Base-by-base conservation (phyloP, 2,329 filamentous ascomycete species). In the Gremmenia infestans region DNA sequence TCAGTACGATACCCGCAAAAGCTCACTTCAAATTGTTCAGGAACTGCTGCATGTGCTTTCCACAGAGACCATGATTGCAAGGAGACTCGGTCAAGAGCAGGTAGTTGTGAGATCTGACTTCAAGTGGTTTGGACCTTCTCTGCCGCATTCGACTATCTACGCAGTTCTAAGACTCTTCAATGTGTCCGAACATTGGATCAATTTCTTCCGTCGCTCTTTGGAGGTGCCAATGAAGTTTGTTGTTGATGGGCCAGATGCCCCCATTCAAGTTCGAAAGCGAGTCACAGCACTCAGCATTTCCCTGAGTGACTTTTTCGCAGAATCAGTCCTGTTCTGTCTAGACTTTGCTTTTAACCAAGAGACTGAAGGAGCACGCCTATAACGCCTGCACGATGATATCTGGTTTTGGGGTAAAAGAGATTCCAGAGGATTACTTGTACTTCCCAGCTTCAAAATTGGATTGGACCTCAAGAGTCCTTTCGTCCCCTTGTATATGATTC, bases 371-470 rank as follows among this genome's bases (percentile, higher is more conserved):
- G 71, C 72, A 1, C 72, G 76, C n/a, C 68, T 87, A 11, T 84
- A 84, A 66, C 80, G 85, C 12, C 73, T 86, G 39, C 78, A 86
- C 50, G 85, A 87, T 59, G 83, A 87, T 60, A 74, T 87, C 51
- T 88, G 83, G 83, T 83, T 87, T 65, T 87, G 68, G 70, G 2
- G 69, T 71, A 5, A 37, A 53, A 2, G 58, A 72, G 37, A 64
- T 76, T n/a, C 70, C 72, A 11, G 70, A 74, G 42, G 73, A 72
- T 4, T 76, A 72, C 62, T 61, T 76, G n/a, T 73, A 73, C 56
- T 72, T 73, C 61, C 72, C 73, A 3, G 64, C 71, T 15, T 62
- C 66, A 11, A 61, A 4, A 74, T 74, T 19, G 74, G 74, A 1
- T 63, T 76, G 1, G 73, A 72, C 17, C 62, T 76, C 8, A 66